Evolutionary conservation across 768 basidiomycete species (phyloP).

Genomic region (Russula sp.): DNA sequence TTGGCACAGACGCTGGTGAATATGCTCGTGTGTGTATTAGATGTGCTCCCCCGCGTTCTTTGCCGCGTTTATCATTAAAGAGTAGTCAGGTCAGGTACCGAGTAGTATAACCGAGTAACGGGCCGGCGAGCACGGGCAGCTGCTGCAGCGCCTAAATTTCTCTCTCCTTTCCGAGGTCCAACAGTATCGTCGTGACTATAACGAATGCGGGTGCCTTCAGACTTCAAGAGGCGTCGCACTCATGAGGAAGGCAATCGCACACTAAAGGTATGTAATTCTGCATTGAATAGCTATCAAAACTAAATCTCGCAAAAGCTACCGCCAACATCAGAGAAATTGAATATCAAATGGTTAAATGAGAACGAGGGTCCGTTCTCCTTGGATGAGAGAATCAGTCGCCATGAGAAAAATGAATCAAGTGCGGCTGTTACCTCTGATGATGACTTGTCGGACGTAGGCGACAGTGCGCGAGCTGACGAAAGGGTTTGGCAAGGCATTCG

Average conservation of each 20-base stretch:
- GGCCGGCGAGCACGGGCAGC: neutral
- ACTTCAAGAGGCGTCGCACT: neutral
- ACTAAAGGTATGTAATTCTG: neutral
- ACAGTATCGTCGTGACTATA: neutral
- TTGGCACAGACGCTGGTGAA: no score
- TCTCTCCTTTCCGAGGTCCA: neutral
- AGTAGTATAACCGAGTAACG: neutral
- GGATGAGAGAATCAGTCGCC: neutral
- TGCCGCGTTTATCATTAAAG: no score
- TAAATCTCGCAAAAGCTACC: neutral
- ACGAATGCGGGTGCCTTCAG: neutral
- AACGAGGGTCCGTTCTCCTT: neutral
- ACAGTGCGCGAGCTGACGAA: neutral
- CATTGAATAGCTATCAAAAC: neutral
- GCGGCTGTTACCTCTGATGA: neutral
- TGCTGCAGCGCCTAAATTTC: neutral
- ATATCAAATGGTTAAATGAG: neutral
- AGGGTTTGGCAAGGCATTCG: neutral
- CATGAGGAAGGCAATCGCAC: neutral
- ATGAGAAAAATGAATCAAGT: neutral
- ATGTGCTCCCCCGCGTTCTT: no score
- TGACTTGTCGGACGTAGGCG: neutral
- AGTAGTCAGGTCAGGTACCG: no score
- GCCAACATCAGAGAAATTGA: neutral
- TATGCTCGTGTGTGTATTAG: no score